These are phyloP conservation scores for Pyracantha coccinea DNA, from an alignment of 331 rosid genomes.

Conservation along the genomic window DNA sequence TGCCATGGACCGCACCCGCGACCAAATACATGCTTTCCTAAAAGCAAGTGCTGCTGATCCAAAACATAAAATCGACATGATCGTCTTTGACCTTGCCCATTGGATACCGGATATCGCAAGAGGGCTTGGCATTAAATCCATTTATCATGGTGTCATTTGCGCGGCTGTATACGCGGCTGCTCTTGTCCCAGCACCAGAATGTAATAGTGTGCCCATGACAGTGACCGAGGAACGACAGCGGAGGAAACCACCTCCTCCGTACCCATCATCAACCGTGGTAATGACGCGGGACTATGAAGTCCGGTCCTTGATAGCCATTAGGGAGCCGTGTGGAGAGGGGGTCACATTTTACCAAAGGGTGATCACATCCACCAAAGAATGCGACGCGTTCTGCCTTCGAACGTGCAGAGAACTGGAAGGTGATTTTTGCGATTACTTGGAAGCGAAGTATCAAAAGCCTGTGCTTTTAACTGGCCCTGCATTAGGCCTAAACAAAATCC, in stretches of 20 bases:
- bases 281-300: slow-evolving; percentile 25
- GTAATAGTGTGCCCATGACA: not conserved
- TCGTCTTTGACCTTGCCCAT: not conserved
- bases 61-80: not conserved
- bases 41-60: not conserved
- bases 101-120: not conserved
- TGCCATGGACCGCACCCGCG: slow-evolving; percentile 23
- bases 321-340: slow-evolving; percentile 25
- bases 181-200: not conserved
- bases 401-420: slow-evolving; percentile 46
- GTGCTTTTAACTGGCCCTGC: slow-evolving; percentile 42
- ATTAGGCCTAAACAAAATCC: not conserved
- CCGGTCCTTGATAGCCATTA: slow-evolving; percentile 16
- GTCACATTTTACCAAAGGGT: slow-evolving; percentile 30
- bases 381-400: slow-evolving; percentile 39
- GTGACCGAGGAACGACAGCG: not conserved
- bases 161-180: not conserved
- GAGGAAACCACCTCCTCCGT: not conserved
- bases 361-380: slow-evolving; percentile 1
- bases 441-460: slow-evolving; percentile 19
- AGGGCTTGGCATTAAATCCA: not conserved
- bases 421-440: slow-evolving; percentile 30
- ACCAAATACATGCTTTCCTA: not conserved
- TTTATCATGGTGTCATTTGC: not conserved
- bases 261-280: not conserved